A percentile compares a stretch with the other conserved stretches of the same genome.
These are phyloP conservation scores for Umbilicus rupestris DNA, from an alignment of 164 flowering plant species.

Conservation along the genomic window DNA sequence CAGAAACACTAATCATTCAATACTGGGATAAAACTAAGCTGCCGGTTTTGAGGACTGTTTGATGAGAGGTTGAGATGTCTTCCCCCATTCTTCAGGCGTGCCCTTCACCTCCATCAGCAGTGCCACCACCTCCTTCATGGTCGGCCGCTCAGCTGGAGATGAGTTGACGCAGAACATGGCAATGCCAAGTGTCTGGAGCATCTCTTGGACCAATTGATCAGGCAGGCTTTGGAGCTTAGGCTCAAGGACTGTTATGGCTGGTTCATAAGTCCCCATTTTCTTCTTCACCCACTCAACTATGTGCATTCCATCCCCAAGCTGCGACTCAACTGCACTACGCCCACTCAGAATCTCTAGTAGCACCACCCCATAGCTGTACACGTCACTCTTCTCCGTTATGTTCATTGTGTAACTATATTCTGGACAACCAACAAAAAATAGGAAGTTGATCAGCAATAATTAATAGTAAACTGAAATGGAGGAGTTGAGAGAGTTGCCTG, in stretches of 20 bases:
- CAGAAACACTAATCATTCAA: not conserved
- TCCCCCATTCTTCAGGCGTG: conserved; percentile 79
- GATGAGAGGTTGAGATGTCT: conserved; percentile 26
- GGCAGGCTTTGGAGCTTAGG: conserved; percentile 67
- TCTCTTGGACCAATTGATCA: conserved; percentile 81
- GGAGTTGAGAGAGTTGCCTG: conserved; percentile 35
- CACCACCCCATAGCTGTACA: conserved; percentile 94
- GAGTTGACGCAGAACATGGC: conserved; percentile 93
- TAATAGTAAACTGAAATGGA: not conserved
- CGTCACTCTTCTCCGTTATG: conserved; percentile 98
- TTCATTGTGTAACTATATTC: conserved; percentile 96
- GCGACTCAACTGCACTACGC: conserved; percentile 62
- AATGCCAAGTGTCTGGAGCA: conserved; percentile 89
- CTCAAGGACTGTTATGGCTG: conserved; percentile 64
- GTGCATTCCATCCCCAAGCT: conserved; percentile 66
- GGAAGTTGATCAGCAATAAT: not conserved
- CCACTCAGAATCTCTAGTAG: conserved; percentile 80
- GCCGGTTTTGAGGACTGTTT: not conserved
- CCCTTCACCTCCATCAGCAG: conserved; percentile 85
- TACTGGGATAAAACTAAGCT: not conserved
- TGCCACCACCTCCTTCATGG: conserved; percentile 97
- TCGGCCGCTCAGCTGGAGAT: conserved; percentile 77
- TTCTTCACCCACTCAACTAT: conserved; percentile 96
- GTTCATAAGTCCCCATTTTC: conserved; percentile 88
- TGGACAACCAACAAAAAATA: conserved; percentile 22